Base-by-base conservation (phyloP, 352 stramenopile species). In the Phytopythium mirpurense region DNA sequence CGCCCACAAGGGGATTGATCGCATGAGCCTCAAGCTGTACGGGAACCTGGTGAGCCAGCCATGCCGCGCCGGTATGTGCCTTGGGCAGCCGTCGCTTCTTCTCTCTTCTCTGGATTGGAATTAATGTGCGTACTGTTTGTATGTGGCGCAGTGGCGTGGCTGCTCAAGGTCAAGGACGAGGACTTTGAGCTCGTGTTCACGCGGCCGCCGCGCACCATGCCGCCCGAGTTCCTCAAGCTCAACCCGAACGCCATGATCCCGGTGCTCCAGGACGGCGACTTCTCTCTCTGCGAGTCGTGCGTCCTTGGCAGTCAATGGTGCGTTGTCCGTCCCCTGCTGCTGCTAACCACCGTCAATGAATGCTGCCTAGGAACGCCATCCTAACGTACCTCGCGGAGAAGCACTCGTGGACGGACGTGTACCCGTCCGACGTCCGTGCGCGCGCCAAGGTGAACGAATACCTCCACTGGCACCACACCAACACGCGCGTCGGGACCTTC, bases 371-470 rank as follows among this genome's bases (percentile, higher is more conserved):
- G 24, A 61, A 65, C 36, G 72, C 72, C 23, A 80, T 83, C 49
- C 43, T 83, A 27, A 47, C 51, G 41, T 83, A 83, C 46, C 44
- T 83, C 36, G 70, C 70, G 19, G 54, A 78, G 40, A 77, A 78
- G 63, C 55, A 75, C 56, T 52, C 54, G 47, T 73, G 58, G 57
- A 61, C 62, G 15, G 66, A 79, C 62, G 27, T 80, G 41, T 83
- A 82, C 51, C 72, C 70, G 47, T 63, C 45, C 15, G 70, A 82
- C 31, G 31, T 68, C 15, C 54, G 68, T 21, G 60, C 63, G 40
- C 74, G 73, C 38, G 71, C 74, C 40, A 86, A 86, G 55, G 60
- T 86, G 46, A 72, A 85, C 67, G 59, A 85, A 62, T 77, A 83
- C 56, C 58, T 85, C 23, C 67, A 80, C 59, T 86, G 74, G 74